phyloP scores from a whole-genome alignment of 352 stramenopile genomes.

The Phytophthora palmivora region DNA sequence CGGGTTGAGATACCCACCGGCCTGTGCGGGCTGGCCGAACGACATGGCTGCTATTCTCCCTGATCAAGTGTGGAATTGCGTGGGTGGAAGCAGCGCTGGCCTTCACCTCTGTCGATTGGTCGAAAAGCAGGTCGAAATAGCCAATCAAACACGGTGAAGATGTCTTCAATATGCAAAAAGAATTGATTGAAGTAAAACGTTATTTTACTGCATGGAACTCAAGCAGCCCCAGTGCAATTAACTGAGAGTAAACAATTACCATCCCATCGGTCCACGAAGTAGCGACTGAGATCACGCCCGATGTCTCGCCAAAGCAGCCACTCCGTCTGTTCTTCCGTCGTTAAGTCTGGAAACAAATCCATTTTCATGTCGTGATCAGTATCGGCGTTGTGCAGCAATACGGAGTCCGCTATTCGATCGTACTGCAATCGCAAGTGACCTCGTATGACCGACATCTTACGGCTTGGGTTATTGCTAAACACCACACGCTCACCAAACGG shows the following conservation, averaged over 20 bases:
- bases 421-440: conserved; percentile 18
- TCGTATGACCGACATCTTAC: conserved; percentile 20
- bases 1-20: conserved; percentile 68
- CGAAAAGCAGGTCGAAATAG: not conserved
- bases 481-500: conserved; percentile 1
- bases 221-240: conserved; percentile 5
- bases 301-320: conserved; percentile 14
- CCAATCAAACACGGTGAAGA: too few species aligned
- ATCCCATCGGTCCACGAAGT: conserved; percentile 7
- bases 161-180: too few species aligned
- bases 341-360: conserved; percentile 8
- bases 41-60: conserved; percentile 31
- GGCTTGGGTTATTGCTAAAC: conserved; percentile 15
- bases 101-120: conserved; percentile 9
- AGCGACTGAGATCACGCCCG: not conserved
- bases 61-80: conserved; percentile 6
- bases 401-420: not conserved
- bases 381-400: conserved; percentile 16
- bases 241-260: conserved; percentile 15
- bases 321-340: conserved; percentile 1
- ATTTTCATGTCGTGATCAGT: conserved; percentile 16
- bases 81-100: conserved; percentile 10
- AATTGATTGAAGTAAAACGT: too few species aligned
- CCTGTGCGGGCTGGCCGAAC: conserved; percentile 57
- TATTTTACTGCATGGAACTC: not conserved